Conservation (phyloP, 176 grass and related monocot species). For the Juncus effusus region DNA sequence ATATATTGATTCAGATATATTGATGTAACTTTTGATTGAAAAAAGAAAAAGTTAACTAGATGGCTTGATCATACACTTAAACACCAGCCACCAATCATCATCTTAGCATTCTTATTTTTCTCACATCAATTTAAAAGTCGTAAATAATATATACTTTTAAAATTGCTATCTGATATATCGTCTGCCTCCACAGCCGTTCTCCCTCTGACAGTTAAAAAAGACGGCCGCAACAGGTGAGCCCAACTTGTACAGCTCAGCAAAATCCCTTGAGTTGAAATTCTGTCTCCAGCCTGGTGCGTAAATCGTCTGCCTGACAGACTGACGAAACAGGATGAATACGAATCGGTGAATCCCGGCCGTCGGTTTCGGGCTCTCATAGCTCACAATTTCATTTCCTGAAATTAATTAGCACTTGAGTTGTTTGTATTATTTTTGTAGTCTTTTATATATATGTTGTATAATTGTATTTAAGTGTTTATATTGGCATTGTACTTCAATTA, state of each 20-base stretch:
- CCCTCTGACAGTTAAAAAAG: slow-evolving; percentile 96
- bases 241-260: slow-evolving; percentile 74
- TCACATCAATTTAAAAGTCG: slow-evolving; percentile 11
- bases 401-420: slow-evolving; percentile 8
- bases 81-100: slow-evolving; percentile 37
- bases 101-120: slow-evolving; percentile 20
- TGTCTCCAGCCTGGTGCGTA: slow-evolving; percentile 84
- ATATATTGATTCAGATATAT: too few relatives aligned
- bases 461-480: slow-evolving; percentile 4
- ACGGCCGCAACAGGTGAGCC: slow-evolving; percentile 59
- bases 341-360: slow-evolving; percentile 94
- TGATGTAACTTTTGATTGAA: too few relatives aligned
- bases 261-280: slow-evolving; percentile 95
- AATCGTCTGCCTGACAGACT: slow-evolving; percentile 63
- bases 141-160: slow-evolving; percentile 24
- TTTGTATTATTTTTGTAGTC: too few relatives aligned
- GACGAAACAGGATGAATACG: slow-evolving; percentile 85
- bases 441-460: not conserved
- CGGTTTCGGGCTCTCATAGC: slow-evolving; percentile 88
- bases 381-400: slow-evolving; percentile 86
- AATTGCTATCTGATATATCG: slow-evolving; percentile 52
- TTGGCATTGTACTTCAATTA: slow-evolving; percentile 12
- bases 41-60: not conserved
- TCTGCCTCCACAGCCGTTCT: slow-evolving; percentile 93
- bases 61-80: slow-evolving; percentile 11